These are phyloP conservation scores for Hippophae rhamnoides DNA, from an alignment of 306 rosid species.

Conservation along the genomic window DNA sequence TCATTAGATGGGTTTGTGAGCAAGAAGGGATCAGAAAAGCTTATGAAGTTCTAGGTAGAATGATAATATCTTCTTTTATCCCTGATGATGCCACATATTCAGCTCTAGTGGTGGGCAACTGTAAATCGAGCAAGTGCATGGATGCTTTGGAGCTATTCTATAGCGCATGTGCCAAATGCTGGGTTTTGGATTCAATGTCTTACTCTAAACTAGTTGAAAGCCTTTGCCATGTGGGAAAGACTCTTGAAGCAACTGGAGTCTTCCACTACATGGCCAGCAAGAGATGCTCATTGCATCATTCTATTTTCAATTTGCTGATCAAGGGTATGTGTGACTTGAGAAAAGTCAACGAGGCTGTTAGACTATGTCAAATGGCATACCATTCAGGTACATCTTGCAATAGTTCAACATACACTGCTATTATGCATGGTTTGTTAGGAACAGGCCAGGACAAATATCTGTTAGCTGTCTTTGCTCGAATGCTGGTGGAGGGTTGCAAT, in stretches of 20 bases:
- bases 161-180: constrained; percentile 30
- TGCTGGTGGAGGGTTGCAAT: constrained; percentile 47
- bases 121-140: constrained; percentile 41
- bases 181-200: constrained; percentile 56
- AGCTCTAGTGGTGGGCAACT: constrained; percentile 62
- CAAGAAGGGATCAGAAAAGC: constrained; percentile 44
- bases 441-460: constrained; percentile 29
- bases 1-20: constrained; percentile 56
- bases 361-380: constrained; percentile 42
- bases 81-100: constrained; percentile 53
- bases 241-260: constrained; percentile 43
- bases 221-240: constrained; percentile 43
- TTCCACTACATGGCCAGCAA: constrained; percentile 57
- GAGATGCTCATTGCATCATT: constrained; percentile 38
- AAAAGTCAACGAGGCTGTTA: constrained; percentile 37
- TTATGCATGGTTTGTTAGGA: constrained; percentile 48
- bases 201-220: constrained; percentile 59
- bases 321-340: constrained; percentile 47
- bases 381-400: constrained; percentile 43
- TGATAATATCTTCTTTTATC: constrained; percentile 41
- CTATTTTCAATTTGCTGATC: constrained; percentile 49
- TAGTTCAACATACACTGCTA: constrained; percentile 33
- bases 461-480: constrained; percentile 39
- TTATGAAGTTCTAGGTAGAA: constrained; percentile 52
- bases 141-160: constrained; percentile 48